Conservation (phyloP, 2,329 filamentous ascomycete genomes). For the Calonectria multiphialidica region DNA sequence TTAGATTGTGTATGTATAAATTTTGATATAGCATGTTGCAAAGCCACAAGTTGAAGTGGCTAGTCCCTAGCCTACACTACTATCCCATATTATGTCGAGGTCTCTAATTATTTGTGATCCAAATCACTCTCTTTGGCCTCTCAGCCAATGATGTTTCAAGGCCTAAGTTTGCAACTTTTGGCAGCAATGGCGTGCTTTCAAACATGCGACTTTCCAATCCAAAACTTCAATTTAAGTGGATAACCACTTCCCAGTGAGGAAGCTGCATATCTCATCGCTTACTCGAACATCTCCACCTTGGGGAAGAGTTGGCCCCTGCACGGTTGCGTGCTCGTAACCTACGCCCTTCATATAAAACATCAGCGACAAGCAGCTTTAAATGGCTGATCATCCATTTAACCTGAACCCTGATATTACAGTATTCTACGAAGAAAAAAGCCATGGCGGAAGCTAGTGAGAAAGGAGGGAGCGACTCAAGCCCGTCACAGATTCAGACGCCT, state of each 20-base stretch:
- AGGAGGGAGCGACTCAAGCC: background rate
- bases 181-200: constrained; percentile 2
- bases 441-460: constrained; percentile 20
- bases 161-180: background rate
- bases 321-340: constrained; percentile 4
- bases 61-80: background rate
- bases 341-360: background rate
- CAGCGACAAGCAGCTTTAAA: background rate
- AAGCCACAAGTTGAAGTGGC: too few relatives aligned
- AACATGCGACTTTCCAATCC: background rate
- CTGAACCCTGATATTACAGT: background rate
- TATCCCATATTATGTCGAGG: too few relatives aligned
- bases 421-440: background rate
- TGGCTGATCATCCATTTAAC: background rate
- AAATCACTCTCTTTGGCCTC: background rate
- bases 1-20: background rate
- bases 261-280: background rate
- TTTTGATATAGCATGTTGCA: too few relatives aligned
- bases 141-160: background rate
- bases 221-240: background rate
- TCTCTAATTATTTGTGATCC: too few relatives aligned
- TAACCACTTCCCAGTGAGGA: background rate
- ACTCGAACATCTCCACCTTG: background rate
- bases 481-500: background rate
- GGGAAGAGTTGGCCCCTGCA: background rate